Conservation (phyloP, 495 filamentous ascomycete genomes). For the Penicillium verhagenii region DNA sequence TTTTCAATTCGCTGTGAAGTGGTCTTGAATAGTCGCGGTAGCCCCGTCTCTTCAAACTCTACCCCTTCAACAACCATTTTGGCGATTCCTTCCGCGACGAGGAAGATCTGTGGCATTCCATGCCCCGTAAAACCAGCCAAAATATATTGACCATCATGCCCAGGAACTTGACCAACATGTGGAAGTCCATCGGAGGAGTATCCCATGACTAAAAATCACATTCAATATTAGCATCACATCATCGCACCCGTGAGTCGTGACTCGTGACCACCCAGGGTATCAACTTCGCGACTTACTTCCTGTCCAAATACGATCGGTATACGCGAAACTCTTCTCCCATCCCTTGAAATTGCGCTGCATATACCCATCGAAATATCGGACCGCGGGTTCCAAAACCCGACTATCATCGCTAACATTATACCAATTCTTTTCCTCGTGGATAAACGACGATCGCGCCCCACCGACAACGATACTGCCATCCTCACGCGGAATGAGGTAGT, state of each 20-base stretch:
- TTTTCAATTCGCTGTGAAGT: constrained; percentile 29
- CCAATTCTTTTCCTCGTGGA: constrained; percentile 38
- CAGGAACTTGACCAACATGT: constrained; percentile 45
- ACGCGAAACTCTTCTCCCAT: constrained; percentile 47
- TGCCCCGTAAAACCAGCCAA: constrained; percentile 51
- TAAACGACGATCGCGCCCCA: constrained; percentile 42
- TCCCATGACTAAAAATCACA: constrained; percentile 32
- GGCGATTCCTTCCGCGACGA: constrained; percentile 44
- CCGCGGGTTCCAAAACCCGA: constrained; percentile 37
- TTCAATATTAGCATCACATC: not conserved
- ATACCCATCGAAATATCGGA: constrained; percentile 46
- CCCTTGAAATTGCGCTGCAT: constrained; percentile 48
- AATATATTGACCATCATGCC: constrained; percentile 39
- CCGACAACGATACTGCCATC: constrained; percentile 56
- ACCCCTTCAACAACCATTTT: constrained; percentile 37
- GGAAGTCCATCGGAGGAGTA: constrained; percentile 44
- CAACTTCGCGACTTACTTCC: constrained; percentile 54
- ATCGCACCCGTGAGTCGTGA: not conserved
- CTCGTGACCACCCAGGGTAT: constrained; percentile 10
- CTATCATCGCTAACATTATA: constrained; percentile 51
- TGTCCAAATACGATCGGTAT: constrained; percentile 51
- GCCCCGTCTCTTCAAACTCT: constrained; percentile 36
- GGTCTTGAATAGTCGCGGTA: constrained; percentile 42
- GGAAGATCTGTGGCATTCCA: constrained; percentile 51
- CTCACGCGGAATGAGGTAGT: constrained; percentile 51